Evolutionary conservation across 192 early-diverging fungal species (phyloP).

Genomic region (Oehlia diaphana): DNA sequence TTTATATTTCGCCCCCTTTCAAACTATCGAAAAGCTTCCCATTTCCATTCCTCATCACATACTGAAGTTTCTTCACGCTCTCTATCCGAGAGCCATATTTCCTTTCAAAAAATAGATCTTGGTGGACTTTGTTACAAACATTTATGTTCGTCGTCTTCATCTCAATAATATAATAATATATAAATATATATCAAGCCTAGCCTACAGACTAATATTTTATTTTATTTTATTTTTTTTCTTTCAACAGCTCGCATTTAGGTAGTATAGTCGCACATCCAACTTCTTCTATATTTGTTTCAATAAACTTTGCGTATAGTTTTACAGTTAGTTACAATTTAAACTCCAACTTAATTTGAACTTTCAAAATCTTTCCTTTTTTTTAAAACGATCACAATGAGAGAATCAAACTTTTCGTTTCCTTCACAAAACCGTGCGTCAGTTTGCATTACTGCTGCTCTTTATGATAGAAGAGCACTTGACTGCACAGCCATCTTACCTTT

Average conservation of each 20-base stretch:
- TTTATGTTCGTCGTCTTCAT: constrained; percentile 3
- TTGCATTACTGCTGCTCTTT: constrained; percentile 75
- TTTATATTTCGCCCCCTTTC: constrained; percentile 4
- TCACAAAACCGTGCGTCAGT: constrained; percentile 77
- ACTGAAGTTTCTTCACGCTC: neutral
- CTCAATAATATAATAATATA: neutral
- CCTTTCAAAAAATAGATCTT: constrained; percentile 13
- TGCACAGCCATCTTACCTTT: constrained; percentile 85
- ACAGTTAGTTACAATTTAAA: neutral
- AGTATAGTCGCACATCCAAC: neutral
- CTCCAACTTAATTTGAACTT: neutral
- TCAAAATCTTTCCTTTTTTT: neutral
- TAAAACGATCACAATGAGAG: constrained; percentile 58
- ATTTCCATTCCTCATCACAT: neutral
- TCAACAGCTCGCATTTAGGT: neutral
- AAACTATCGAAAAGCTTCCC: constrained; percentile 1
- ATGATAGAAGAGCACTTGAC: constrained; percentile 95
- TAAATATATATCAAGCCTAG: neutral
- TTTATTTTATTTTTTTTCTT: neutral
- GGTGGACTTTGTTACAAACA: neutral
- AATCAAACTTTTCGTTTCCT: constrained; percentile 81
- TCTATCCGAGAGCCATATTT: neutral
- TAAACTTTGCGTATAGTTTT: neutral
- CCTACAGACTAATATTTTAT: neutral
- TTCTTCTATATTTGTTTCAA: neutral